These are phyloP conservation scores for Salix exigua DNA, from an alignment of 345 rosid genomes.

Conservation along the genomic window DNA sequence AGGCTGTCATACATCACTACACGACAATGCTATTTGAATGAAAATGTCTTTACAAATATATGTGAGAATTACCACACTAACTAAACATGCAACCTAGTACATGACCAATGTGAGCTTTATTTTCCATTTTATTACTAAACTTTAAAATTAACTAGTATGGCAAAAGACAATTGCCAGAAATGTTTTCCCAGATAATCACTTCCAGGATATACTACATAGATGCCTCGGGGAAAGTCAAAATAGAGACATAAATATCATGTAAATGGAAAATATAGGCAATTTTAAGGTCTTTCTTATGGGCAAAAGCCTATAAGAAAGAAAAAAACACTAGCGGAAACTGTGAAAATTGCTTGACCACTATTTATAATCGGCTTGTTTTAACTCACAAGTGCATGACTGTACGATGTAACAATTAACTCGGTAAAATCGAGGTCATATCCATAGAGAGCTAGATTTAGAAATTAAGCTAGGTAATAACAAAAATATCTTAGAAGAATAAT, in stretches of 20 bases:
- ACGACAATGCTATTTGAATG: not conserved
- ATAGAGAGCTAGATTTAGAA: no score
- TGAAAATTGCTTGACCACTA: no score
- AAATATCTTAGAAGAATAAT: no score
- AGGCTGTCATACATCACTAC: not conserved
- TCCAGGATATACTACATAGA: not conserved
- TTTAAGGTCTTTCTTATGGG: not conserved
- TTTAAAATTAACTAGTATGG: not conserved
- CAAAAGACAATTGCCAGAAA: not conserved
- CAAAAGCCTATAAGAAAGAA: no score
- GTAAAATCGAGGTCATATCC: no score
- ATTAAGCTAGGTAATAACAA: no score
- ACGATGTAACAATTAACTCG: no score
- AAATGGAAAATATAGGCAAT: not conserved
- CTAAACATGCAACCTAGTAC: not conserved
- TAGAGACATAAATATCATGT: not conserved
- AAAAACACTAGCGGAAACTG: no score
- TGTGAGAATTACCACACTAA: not conserved
- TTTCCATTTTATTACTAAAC: not conserved
- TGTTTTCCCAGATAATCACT: not conserved
- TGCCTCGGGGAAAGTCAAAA: not conserved
- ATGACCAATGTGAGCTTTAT: not conserved
- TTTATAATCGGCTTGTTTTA: no score
- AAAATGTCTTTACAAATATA: not conserved
- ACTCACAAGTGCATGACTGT: no score